A percentile compares a stretch with the other conserved stretches of the same genome.
Evolutionary conservation across 2,329 filamentous ascomycete genomes (phyloP).

Genomic region (Ampelomyces quisqualis): DNA sequence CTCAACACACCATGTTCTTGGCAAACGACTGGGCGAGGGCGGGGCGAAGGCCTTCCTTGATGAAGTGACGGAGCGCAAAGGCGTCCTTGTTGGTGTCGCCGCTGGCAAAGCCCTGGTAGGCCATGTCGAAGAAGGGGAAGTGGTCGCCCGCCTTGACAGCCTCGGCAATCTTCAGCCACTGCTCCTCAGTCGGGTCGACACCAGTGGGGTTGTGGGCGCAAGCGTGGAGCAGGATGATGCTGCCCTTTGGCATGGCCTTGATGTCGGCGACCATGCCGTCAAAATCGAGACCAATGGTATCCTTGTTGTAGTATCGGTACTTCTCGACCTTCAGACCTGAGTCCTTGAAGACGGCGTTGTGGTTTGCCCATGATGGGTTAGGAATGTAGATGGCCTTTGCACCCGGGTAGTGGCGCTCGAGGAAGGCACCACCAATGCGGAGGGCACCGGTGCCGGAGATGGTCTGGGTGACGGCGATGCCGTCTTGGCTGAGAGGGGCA

Average conservation of each 20-base stretch:
- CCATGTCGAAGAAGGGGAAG: slow-evolving; percentile 99
- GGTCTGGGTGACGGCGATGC: slow-evolving; percentile 91
- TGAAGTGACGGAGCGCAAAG: slow-evolving; percentile 89
- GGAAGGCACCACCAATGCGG: slow-evolving; percentile 90
- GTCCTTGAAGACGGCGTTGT: slow-evolving; percentile 94
- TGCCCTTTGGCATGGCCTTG: slow-evolving; percentile 81
- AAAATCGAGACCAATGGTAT: slow-evolving; percentile 97
- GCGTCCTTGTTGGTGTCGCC: slow-evolving; percentile 91
- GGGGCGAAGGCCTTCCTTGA: slow-evolving; percentile 86
- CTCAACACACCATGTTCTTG: slow-evolving; percentile 85
- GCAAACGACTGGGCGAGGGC: slow-evolving; percentile 91
- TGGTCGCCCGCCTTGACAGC: slow-evolving; percentile 83
- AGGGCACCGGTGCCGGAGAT: slow-evolving; percentile 97
- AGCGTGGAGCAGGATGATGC: slow-evolving; percentile 90
- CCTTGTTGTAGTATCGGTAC: slow-evolving; percentile 99
- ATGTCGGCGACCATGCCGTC: slow-evolving; percentile 89
- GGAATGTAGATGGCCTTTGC: slow-evolving; percentile 97
- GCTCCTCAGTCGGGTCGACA: slow-evolving; percentile 85
- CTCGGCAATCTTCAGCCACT: slow-evolving; percentile 89
- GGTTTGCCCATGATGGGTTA: slow-evolving; percentile 96
- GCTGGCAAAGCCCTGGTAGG: slow-evolving; percentile 96
- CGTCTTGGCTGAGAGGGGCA: slow-evolving; percentile 68
- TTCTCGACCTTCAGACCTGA: slow-evolving; percentile 86
- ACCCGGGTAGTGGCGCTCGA: slow-evolving; percentile 85
- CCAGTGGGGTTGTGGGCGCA: slow-evolving; percentile 98